Conservation (phyloP, 2,329 filamentous ascomycete species). For the Aureobasidium sp. region DNA sequence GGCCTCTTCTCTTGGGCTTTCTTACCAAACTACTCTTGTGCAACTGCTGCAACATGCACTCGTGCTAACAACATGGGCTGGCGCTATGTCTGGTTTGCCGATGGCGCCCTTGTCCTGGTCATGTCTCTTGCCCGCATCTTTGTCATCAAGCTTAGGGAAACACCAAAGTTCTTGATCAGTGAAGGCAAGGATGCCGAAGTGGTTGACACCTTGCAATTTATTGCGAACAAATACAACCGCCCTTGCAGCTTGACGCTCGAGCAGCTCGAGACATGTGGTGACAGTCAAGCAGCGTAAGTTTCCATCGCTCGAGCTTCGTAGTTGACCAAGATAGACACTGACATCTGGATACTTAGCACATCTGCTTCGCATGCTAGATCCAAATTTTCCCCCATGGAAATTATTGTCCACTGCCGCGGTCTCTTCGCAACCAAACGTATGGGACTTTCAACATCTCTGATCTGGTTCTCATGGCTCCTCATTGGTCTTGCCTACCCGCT, state of each 20-base stretch:
- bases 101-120: conserved; percentile 47
- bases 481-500: conserved; percentile 68
- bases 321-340: not conserved
- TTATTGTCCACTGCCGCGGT: conserved; percentile 52
- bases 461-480: conserved; percentile 63
- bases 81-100: conserved; percentile 51
- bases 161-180: conserved; percentile 50
- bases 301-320: not conserved
- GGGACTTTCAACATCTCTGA: conserved; percentile 53
- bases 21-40: conserved; percentile 45
- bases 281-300: conserved; percentile 19
- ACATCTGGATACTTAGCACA: not conserved
- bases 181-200: conserved; percentile 48
- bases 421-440: conserved; percentile 58
- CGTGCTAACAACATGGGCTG: conserved; percentile 49
- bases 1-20: conserved; percentile 51
- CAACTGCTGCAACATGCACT: conserved; percentile 40
- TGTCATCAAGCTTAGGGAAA: conserved; percentile 48
- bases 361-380: conserved; percentile 28
- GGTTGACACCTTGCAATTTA: conserved; percentile 41
- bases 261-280: conserved; percentile 41
- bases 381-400: conserved; percentile 29
- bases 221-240: conserved; percentile 47
- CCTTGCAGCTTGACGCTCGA: conserved; percentile 47
- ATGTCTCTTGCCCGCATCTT: conserved; percentile 48